Evolutionary conservation across 352 stramenopile species (phyloP).

Genomic region (Pythium myriotylum): DNA sequence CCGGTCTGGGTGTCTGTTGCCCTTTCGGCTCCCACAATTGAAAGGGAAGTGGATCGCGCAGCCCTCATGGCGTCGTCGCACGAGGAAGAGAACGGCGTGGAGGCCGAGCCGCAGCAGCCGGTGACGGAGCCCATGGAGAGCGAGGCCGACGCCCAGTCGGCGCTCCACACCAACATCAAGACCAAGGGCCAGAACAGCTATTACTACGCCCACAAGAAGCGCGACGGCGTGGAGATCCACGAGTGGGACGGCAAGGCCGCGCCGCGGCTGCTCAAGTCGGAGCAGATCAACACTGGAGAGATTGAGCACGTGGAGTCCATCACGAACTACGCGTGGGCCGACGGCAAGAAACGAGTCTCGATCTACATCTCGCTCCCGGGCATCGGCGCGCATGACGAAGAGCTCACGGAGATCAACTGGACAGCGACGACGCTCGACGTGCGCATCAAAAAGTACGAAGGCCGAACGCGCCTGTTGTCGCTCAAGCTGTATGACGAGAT

Average conservation of each 20-base stretch:
- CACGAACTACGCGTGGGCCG: constrained; percentile 80
- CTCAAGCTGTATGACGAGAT: constrained; percentile 86
- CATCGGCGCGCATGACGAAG: constrained; percentile 65
- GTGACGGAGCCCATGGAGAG: not conserved
- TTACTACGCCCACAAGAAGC: constrained; percentile 89
- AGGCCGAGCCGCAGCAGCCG: constrained; percentile 13
- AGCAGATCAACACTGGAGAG: constrained; percentile 34
- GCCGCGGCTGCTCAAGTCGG: constrained; percentile 73
- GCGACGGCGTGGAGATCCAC: constrained; percentile 75
- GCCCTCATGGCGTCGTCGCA: constrained; percentile 15
- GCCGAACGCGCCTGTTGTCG: constrained; percentile 70
- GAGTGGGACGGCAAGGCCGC: constrained; percentile 82
- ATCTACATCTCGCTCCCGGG: constrained; percentile 73
- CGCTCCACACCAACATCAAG: constrained; percentile 83
- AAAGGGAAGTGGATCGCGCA: not conserved
- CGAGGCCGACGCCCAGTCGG: constrained; percentile 35
- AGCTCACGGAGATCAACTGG: constrained; percentile 74
- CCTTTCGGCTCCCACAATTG: constrained; percentile 6
- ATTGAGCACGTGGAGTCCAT: constrained; percentile 55
- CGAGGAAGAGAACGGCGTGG: constrained; percentile 16
- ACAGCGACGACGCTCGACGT: constrained; percentile 55
- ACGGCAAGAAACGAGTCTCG: constrained; percentile 79
- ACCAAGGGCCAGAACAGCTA: constrained; percentile 85
- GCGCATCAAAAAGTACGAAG: constrained; percentile 62
- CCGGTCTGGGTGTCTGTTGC: not conserved